These are phyloP conservation scores for Jatropha curcas DNA, from an alignment of 345 rosid genomes.

Conservation along the genomic window DNA sequence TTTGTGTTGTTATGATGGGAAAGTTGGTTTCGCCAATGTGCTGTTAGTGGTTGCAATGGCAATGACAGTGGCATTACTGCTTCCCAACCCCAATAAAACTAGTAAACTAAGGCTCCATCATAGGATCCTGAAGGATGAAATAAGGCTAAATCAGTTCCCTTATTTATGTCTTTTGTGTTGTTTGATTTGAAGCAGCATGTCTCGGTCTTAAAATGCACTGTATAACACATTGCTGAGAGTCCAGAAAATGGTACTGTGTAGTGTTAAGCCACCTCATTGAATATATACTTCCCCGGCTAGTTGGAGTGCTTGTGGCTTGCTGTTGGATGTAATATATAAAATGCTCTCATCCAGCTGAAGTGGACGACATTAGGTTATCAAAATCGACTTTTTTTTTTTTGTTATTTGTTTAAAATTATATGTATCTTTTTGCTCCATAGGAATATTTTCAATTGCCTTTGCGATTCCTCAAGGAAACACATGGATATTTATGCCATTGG, in stretches of 20 bases:
- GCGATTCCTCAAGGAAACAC: too few species aligned
- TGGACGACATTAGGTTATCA: neutral
- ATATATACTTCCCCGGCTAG: neutral
- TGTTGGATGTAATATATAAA: neutral
- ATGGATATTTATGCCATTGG: neutral
- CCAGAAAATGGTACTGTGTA: neutral
- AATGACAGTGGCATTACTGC: neutral
- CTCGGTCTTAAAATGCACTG: neutral
- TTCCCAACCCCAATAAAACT: too few species aligned
- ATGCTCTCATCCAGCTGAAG: neutral
- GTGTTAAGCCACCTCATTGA: neutral
- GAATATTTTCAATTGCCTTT: too few species aligned
- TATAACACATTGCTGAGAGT: neutral
- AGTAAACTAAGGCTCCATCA: neutral
- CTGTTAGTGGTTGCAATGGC: neutral
- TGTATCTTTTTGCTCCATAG: neutral
- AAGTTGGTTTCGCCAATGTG: neutral
- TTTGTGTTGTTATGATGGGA: neutral
- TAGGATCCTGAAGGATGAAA: neutral
- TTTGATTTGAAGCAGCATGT: too few species aligned
- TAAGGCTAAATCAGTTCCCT: neutral
- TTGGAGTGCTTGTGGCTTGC: neutral
- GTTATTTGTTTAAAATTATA: too few species aligned
- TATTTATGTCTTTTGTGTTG: neutral
- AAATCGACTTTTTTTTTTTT: neutral